phyloP scores from a whole-genome alignment of 2,329 filamentous ascomycete genomes.

The Trichoderma semiorbis region DNA sequence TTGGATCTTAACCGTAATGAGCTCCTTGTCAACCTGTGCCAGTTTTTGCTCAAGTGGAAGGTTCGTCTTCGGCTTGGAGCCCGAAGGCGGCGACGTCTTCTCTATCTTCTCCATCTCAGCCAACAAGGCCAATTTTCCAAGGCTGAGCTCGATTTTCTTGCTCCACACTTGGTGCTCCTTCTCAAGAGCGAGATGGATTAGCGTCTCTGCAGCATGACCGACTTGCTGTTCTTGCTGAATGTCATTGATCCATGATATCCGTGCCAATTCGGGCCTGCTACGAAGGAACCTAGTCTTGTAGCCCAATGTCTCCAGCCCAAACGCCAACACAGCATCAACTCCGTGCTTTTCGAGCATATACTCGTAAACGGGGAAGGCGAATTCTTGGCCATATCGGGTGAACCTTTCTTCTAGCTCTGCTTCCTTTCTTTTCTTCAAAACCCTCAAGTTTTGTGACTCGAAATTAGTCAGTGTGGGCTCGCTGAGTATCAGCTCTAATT shows the following conservation, averaged over 20 bases:
- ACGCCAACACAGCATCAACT: constrained; percentile 66
- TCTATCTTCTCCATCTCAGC: constrained; percentile 55
- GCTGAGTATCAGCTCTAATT: constrained; percentile 30
- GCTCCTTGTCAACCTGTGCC: constrained; percentile 57
- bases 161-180: constrained; percentile 82
- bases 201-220: constrained; percentile 64
- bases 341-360: constrained; percentile 67
- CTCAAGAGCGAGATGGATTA: constrained; percentile 66
- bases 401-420: constrained; percentile 53
- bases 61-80: constrained; percentile 38
- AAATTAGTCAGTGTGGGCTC: constrained; percentile 29
- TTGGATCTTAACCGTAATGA: constrained; percentile 74
- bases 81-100: constrained; percentile 23
- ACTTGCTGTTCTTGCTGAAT: constrained; percentile 74
- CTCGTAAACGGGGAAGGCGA: constrained; percentile 76
- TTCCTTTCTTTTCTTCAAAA: constrained; percentile 41
- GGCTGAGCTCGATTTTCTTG: constrained; percentile 87
- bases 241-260: constrained; percentile 94
- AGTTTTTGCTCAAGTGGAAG: constrained; percentile 42
- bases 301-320: constrained; percentile 62
- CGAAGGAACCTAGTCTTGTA: constrained; percentile 78
- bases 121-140: constrained; percentile 77
- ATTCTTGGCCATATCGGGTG: constrained; percentile 60
- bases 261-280: constrained; percentile 65
- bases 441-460: constrained; percentile 31